Conservation (phyloP, 257 asterid genomes). For the Solanum okadae region DNA sequence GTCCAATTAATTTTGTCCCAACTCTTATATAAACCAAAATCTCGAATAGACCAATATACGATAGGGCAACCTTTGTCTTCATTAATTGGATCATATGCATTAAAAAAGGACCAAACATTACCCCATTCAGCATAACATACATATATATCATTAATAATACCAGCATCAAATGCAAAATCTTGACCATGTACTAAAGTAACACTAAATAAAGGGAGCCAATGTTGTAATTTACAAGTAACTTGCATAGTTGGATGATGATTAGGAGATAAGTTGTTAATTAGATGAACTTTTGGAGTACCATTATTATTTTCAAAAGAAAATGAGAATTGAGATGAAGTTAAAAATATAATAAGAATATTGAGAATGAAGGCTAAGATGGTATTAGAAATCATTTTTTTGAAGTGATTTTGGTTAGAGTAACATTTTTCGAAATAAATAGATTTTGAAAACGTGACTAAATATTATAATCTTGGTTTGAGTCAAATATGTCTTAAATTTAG, state of each 20-base stretch:
- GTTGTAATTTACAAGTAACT: not conserved
- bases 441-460: not conserved
- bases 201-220: not conserved
- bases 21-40: not conserved
- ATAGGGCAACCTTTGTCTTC: not conserved
- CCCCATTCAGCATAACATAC: not conserved
- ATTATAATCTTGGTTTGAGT: not conserved
- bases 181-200: not conserved
- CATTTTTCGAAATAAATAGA: not conserved
- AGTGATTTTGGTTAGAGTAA: not conserved
- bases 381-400: not conserved
- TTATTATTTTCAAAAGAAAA: not conserved
- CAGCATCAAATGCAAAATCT: not conserved
- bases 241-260: not conserved
- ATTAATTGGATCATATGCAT: not conserved
- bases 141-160: not conserved
- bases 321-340: not conserved
- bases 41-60: not conserved
- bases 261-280: not conserved
- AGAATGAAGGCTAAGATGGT: not conserved
- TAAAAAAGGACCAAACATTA: not conserved
- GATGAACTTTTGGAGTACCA: not conserved
- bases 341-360: not conserved
- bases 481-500: not conserved
- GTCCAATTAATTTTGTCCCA: not conserved